Conservation (phyloP, 768 basidiomycete genomes). For the Leucocoprinus leucothites region DNA sequence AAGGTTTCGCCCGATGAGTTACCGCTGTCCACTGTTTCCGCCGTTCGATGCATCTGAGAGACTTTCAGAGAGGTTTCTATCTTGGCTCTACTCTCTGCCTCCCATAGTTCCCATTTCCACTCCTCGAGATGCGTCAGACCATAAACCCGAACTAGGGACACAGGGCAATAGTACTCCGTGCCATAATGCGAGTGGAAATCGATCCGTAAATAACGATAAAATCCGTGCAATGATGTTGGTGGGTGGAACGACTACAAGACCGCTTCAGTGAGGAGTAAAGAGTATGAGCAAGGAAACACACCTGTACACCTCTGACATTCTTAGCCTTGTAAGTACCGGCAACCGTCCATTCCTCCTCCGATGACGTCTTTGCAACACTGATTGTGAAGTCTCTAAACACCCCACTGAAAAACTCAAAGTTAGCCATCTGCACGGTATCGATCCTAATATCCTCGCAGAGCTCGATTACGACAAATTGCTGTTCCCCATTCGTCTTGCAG, state of each 20-base stretch:
- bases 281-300: slow-evolving; percentile 23
- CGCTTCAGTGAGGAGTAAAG: neutral
- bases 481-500: slow-evolving; percentile 58
- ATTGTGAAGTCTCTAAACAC: slow-evolving; percentile 92
- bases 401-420: slow-evolving; percentile 97
- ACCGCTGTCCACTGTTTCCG: neutral
- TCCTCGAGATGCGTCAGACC: slow-evolving; percentile 95
- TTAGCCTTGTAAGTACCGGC: slow-evolving; percentile 83
- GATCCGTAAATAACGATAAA: slow-evolving; percentile 92
- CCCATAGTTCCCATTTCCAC: slow-evolving; percentile 91
- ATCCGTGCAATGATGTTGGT: slow-evolving; percentile 68
- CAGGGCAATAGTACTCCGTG: slow-evolving; percentile 93
- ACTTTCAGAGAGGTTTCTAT: slow-evolving; percentile 33
- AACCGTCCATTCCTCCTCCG: slow-evolving; percentile 59
- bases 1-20: neutral
- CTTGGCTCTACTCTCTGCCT: slow-evolving; percentile 59
- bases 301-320: slow-evolving; percentile 90
- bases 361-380: slow-evolving; percentile 81
- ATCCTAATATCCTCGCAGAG: slow-evolving; percentile 97
- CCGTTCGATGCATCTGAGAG: slow-evolving; percentile 9
- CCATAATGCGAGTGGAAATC: slow-evolving; percentile 94
- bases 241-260: slow-evolving; percentile 68
- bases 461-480: slow-evolving; percentile 88
- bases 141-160: slow-evolving; percentile 89
- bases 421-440: slow-evolving; percentile 93